phyloP scores from a whole-genome alignment of 495 filamentous ascomycete species.

The Penicillium cinerascens region DNA sequence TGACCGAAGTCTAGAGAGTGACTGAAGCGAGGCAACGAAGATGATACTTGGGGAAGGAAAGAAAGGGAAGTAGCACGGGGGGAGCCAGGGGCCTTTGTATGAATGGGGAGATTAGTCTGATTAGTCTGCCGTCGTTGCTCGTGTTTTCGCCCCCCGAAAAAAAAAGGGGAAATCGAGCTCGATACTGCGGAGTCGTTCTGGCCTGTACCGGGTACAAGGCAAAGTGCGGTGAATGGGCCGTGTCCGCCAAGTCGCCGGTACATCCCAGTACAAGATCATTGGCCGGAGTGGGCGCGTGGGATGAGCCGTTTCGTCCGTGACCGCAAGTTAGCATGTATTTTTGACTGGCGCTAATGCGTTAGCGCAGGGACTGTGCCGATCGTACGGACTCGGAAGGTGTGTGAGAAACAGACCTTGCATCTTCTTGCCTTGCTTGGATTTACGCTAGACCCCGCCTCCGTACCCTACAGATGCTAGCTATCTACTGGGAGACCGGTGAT shows the following conservation, averaged over 20 bases:
- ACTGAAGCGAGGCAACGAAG: constrained; percentile 39
- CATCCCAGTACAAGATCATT: constrained; percentile 4
- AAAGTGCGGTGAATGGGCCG: background rate
- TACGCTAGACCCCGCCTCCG: background rate
- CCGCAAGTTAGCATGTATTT: constrained; percentile 10
- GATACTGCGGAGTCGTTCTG: constrained; percentile 6
- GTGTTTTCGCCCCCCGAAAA: constrained; percentile 7
- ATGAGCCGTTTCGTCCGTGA: constrained; percentile 12
- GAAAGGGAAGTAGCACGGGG: constrained; percentile 30
- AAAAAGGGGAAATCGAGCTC: constrained; percentile 9
- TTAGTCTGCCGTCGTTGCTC: constrained; percentile 41
- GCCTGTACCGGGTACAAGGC: constrained; percentile 2
- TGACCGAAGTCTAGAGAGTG: constrained; percentile 53
- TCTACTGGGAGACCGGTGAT: no score
- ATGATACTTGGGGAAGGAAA: constrained; percentile 37
- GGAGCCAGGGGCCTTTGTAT: constrained; percentile 41
- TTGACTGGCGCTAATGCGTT: constrained; percentile 14
- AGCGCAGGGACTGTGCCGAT: constrained; percentile 10
- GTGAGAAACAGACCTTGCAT: background rate
- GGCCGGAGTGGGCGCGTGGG: constrained; percentile 8
- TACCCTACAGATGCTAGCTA: background rate
- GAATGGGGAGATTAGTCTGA: constrained; percentile 22
- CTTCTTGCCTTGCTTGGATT: background rate
- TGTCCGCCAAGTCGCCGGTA: constrained; percentile 4
- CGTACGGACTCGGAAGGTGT: background rate